Evolutionary conservation across 2,329 filamentous ascomycete genomes (phyloP).

Genomic region (Aureobasidium sp.): DNA sequence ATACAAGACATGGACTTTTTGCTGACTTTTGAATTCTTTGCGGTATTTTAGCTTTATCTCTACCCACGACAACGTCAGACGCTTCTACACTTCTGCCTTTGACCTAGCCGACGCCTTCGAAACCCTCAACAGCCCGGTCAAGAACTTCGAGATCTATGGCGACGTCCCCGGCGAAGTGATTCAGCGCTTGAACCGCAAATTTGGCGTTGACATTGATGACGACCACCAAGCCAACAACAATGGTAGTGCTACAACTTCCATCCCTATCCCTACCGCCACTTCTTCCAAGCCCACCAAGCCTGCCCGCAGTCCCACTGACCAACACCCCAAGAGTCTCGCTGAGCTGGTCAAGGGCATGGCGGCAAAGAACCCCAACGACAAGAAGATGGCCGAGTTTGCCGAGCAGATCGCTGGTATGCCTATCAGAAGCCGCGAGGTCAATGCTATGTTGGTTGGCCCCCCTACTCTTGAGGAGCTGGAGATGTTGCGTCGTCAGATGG

Average conservation of each 20-base stretch:
- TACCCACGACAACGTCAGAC: background rate
- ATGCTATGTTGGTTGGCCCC: background rate
- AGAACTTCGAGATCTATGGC: background rate
- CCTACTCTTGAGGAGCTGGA: background rate
- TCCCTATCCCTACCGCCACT: background rate
- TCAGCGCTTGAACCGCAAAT: background rate
- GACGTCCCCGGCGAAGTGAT: conserved; percentile 3
- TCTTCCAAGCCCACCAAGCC: background rate
- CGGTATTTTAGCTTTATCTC: background rate
- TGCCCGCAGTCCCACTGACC: background rate
- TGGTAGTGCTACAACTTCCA: background rate
- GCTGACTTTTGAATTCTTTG: background rate
- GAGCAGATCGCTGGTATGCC: background rate
- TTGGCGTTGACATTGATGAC: background rate
- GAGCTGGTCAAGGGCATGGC: background rate
- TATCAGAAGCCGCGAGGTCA: background rate
- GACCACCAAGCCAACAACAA: background rate
- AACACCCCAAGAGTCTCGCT: background rate
- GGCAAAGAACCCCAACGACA: background rate
- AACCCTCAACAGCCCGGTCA: background rate
- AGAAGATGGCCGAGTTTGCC: background rate
- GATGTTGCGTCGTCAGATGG: background rate
- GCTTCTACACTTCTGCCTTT: background rate
- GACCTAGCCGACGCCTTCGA: background rate
- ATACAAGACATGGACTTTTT: background rate